Evolutionary conservation across 371 early-diverging fungal genomes (phyloP), one percentile per base, ranked within the genome.

Genomic region (Cokeromyces recurvatus): DNA sequence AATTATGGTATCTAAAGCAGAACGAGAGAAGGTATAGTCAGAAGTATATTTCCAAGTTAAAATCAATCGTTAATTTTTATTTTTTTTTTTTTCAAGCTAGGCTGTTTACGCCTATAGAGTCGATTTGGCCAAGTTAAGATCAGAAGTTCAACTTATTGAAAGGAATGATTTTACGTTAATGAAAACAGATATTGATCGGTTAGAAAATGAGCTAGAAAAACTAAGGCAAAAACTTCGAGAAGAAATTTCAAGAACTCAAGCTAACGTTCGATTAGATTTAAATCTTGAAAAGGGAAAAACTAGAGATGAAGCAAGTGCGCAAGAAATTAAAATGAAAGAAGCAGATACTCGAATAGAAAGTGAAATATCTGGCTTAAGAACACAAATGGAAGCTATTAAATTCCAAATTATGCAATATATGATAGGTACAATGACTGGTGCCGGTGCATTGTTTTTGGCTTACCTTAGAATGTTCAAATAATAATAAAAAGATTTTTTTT

Each of bases 321-420:
- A 92, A 48, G 92, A 91, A 56, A 68, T 91, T 38, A 90, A 86
- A 52, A 84, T 96, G 20, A 81, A 84, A 45, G 94, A 95, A 53
- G 87, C 94, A 0, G 91, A 91, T 47, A 81, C 92, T 6, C 81
- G 84, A 32, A 90, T 95, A 52, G 95, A 96, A 61, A 81, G 86
- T 42, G 97, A 96, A 59, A 87, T 95, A 32, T 79, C 87, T n/a
- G 78, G 74, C 5, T 56, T 96, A 39, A 66, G 89, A 31, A 92
- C 92, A n/a, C 88, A 88, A 56, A 85, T 95, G 87, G 94, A 95
- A 66, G 82, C 89, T 10, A 90, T 93, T 59, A 93, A 92, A 64
- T 88, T 89, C 39, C 87, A 86, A 57, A 89, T 89, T 14, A 48
- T 90, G 49, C 90, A 90, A 66, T 90, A 90, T 54, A 85, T 90